Conservation (phyloP, 1,284 basidiomycete species). For the Cystobasidium pallidum region DNA sequence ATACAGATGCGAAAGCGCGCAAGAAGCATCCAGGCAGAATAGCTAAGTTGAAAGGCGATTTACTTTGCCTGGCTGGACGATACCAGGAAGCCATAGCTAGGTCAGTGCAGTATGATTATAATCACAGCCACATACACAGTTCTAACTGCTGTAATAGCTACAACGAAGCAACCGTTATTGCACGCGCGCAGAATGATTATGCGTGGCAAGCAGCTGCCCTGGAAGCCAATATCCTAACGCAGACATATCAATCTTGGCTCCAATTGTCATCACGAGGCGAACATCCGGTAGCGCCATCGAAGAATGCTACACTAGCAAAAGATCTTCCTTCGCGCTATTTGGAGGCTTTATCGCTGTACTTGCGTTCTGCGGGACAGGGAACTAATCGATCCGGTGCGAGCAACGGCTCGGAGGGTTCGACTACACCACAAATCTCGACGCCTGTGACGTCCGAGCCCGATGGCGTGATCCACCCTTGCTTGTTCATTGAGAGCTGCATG, state of each 20-base stretch:
- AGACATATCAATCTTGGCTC: constrained; percentile 35
- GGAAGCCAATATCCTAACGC: constrained; percentile 64
- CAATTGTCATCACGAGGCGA: constrained; percentile 3
- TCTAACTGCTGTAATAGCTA: constrained; percentile 64
- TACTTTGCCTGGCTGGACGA: constrained; percentile 80
- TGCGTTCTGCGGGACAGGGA: no score
- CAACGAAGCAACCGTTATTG: constrained; percentile 73
- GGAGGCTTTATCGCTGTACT: constrained; percentile 14
- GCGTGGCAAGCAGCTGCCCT: constrained; percentile 84
- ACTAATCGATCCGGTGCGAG: constrained; percentile 1
- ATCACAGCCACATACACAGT: background rate
- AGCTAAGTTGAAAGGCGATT: constrained; percentile 83
- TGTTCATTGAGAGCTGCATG: constrained; percentile 51
- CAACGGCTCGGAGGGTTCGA: background rate
- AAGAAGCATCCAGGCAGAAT: constrained; percentile 63
- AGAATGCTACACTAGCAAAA: constrained; percentile 19
- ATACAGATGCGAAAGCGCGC: constrained; percentile 39
- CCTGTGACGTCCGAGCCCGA: constrained; percentile 43
- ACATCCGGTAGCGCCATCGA: background rate
- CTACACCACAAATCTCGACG: background rate
- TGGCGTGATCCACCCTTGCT: constrained; percentile 48
- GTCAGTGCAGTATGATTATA: no score
- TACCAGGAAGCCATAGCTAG: constrained; percentile 69
- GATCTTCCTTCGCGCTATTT: constrained; percentile 27
- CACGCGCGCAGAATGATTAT: constrained; percentile 72